Evolutionary conservation across 106 monocot genomes (phyloP).

Genomic region (Hemerocallis citrina): DNA sequence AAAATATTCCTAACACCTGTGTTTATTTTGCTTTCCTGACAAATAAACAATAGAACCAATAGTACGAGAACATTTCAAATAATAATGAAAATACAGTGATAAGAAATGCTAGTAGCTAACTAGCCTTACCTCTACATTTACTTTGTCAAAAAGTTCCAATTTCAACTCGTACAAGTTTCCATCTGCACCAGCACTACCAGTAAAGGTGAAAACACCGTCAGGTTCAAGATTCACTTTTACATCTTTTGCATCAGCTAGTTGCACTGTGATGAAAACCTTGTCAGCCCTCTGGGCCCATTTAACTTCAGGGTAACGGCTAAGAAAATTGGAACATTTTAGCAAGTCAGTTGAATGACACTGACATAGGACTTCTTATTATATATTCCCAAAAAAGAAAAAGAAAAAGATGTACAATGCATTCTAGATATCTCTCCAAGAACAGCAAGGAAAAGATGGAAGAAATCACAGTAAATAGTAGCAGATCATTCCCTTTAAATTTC

Average conservation of each 20-base stretch:
- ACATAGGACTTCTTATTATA: no score
- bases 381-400: no score
- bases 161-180: constrained; percentile 56
- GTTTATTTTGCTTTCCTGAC: constrained; percentile 80
- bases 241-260: constrained; percentile 75
- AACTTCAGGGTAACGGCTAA: constrained; percentile 90
- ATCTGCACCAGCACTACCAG: constrained; percentile 52
- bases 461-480: no score
- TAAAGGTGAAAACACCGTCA: constrained; percentile 68
- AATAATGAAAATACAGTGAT: neutral
- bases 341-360: neutral
- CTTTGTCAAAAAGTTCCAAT: constrained; percentile 68
- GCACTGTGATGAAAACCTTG: constrained; percentile 83
- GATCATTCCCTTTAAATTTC: no score
- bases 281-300: constrained; percentile 87
- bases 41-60: constrained; percentile 8
- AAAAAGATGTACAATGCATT: no score
- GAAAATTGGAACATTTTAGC: constrained; percentile 4
- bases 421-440: no score
- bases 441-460: no score
- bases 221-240: constrained; percentile 69
- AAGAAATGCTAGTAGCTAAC: neutral
- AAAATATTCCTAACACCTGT: constrained; percentile 62
- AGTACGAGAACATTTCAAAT: neutral
- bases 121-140: constrained; percentile 71